These are phyloP conservation scores for Alternaria burnsii DNA, from an alignment of 2,329 filamentous ascomycete genomes.

Conservation along the genomic window DNA sequence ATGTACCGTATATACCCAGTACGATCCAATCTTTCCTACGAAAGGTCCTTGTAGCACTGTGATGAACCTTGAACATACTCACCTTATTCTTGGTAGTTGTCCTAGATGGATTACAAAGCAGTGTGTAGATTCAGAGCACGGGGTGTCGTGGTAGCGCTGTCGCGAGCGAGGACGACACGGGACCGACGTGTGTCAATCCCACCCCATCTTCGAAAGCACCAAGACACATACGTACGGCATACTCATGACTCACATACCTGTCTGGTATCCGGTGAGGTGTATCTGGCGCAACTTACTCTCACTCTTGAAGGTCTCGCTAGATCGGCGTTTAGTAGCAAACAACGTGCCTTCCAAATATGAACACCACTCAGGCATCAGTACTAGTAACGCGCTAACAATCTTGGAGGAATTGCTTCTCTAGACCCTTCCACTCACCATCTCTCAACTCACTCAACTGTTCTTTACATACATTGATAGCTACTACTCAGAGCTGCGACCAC, in stretches of 20 bases:
- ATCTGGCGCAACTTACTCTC: not conserved
- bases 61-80: not conserved
- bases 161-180: not conserved
- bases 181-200: not conserved
- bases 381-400: not conserved
- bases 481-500: not conserved
- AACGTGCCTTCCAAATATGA: not conserved
- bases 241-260: not conserved
- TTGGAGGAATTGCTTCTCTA: not conserved
- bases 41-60: not conserved
- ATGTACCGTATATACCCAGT: not conserved
- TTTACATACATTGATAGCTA: not conserved
- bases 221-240: not conserved
- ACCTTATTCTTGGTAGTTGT: not conserved
- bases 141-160: not conserved
- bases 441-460: not conserved
- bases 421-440: not conserved
- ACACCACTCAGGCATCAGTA: not conserved
- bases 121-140: not conserved
- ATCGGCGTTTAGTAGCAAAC: not conserved
- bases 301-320: not conserved
- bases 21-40: not conserved
- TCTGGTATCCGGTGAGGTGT: not conserved
- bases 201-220: not conserved
- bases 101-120: not conserved